Evolutionary conservation across 352 stramenopile species (phyloP), one percentile per base, ranked within the genome.

Genomic region (Sclerospora graminicola): DNA sequence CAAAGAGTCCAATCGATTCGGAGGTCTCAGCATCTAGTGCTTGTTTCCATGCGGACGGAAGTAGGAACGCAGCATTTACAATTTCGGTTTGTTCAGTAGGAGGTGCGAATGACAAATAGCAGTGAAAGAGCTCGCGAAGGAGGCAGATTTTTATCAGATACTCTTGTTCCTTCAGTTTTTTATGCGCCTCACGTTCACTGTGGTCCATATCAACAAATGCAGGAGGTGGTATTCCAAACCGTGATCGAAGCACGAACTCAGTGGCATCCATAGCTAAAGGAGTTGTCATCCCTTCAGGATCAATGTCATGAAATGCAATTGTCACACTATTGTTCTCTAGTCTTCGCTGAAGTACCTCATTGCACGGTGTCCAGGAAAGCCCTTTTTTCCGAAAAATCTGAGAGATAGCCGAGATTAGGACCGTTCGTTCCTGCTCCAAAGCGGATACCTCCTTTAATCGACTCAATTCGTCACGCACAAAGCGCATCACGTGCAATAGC

Each of bases 401-500:
- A 37, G 62, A 48, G 11, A 80, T 64, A 21, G 55, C 50, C 15
- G 63, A 43, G 5, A 46, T 60, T 26, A 69, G 38, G 9, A 57
- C 28, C 13, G 49, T 26, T 8, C 58, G 48, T 21, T 68, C 58
- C 48, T 64, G 41, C 15, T 64, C 54, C 18, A 61, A 37, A 16
- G 45, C 33, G 4, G 58, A 64, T 28, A 19, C 21, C 37, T 49
- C 36, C 2, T 34, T 41, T 30, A 50, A 55, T 14, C 51, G 34
- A 21, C 48, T 56, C 43, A 79, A 66, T 41, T 72, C 69, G 8
- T 67, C 57, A 23, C 65, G 66, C 9, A 89, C 57, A 37, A 89
- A 66, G 8, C 54, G 55, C 43, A 87, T 60, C 15, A 84, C 69
- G 20, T 89, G 56, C n/a, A 83, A 29, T 8, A 84, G 48, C 2